Conservation (phyloP, 2,329 filamentous ascomycete species). For the Aspergillus vadensis region DNA sequence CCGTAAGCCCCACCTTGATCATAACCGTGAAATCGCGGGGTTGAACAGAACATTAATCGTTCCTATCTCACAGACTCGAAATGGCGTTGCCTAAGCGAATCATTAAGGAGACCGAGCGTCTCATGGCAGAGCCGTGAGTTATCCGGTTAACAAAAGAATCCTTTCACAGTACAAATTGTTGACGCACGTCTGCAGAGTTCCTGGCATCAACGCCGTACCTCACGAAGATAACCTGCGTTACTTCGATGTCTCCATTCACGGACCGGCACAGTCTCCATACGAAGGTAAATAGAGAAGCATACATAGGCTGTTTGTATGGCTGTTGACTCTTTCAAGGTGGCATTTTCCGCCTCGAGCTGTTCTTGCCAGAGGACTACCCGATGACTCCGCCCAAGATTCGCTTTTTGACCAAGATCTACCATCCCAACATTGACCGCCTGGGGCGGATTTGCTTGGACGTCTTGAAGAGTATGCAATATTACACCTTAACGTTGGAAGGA, state of each 20-base stretch:
- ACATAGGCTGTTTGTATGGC: not conserved
- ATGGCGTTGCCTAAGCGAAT: slow-evolving; percentile 91
- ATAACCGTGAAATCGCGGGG: slow-evolving; percentile 10
- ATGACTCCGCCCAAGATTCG: slow-evolving; percentile 99
- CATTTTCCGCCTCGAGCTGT: slow-evolving; percentile 94
- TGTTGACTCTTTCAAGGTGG: slow-evolving; percentile 57
- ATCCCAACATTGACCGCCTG: slow-evolving; percentile 97
- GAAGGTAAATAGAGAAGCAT: slow-evolving; percentile 64
- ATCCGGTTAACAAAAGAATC: not conserved
- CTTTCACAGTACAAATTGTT: slow-evolving; percentile 10
- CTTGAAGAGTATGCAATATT: slow-evolving; percentile 74
- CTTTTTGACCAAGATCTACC: slow-evolving; percentile 98
- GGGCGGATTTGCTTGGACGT: slow-evolving; percentile 97
- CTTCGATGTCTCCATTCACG: slow-evolving; percentile 96
- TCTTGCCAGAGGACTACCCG: slow-evolving; percentile 96
- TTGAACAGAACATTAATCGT: slow-evolving; percentile 23
- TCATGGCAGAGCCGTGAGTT: slow-evolving; percentile 91
- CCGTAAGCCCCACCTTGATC: slow-evolving; percentile 12
- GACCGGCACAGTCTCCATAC: slow-evolving; percentile 88
- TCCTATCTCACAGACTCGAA: slow-evolving; percentile 23
- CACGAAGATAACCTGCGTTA: slow-evolving; percentile 98
- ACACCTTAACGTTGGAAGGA: slow-evolving; percentile 2
- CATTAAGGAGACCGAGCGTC: slow-evolving; percentile 95
- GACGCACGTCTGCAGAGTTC: slow-evolving; percentile 63
- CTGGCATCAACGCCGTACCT: slow-evolving; percentile 91